Evolutionary conservation across 768 basidiomycete species (phyloP), one percentile per base, ranked within the genome.

Genomic region (Termitomyces sp.): DNA sequence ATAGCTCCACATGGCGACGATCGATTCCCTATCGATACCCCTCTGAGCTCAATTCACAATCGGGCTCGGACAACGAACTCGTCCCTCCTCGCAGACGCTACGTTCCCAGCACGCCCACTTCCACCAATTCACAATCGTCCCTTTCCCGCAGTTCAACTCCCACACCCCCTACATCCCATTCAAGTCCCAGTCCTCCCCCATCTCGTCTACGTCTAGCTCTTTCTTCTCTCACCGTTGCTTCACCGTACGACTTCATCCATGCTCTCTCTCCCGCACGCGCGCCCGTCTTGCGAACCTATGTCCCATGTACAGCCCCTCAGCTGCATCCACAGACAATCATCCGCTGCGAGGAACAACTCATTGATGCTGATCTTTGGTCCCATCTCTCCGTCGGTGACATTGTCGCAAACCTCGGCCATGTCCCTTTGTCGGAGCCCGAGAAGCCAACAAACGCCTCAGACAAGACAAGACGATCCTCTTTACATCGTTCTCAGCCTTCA

Each of bases 331-430:
- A 72, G 37, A 78, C 78, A 46, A 72, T 90, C 44, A 66, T 77
- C 10, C 74, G 74, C 12, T 92, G 89, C 67, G 86, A 90, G 65
- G 79, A 83, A 33, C 88, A 91, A 67, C 78, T 93, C 5, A 72
- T 82, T n/a, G 76, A 79, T 1, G 78, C 82, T 1, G 88, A 83
- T 0, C 78, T 93, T 5, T 92, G 90, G 89, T 72, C 78, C 6
- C 82, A 90, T 65, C 77, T 93, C n/a, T 89, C 87, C 1, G 79
- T 79, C 0, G 91, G 91, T 0, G 91, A 93, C 64, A 71, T 92
- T 37, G 79, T 93, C 22, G 91, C 87, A 67, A 93, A 93, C 69
- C 78, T 93, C 46, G 91, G 91, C 6, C 91, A 85, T 64, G 76
- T 93, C 16, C 88, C 88, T 1, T 73, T 79, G 0, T 66, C 69